Base-by-base conservation (phyloP, 2,329 filamentous ascomycete genomes). In the Westerdykella sp. region DNA sequence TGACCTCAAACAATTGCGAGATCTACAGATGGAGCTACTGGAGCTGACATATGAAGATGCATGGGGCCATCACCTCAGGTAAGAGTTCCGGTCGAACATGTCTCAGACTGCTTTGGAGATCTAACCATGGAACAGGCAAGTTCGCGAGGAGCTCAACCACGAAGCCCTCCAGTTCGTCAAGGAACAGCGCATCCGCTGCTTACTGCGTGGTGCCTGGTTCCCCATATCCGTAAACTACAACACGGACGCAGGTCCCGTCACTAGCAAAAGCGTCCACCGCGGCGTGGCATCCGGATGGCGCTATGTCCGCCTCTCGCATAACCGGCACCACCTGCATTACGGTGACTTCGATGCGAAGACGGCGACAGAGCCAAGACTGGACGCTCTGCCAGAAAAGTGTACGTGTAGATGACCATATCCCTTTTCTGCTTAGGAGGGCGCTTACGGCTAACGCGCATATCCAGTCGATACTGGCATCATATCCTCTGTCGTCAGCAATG, bases 151-250 rank as follows among this genome's bases (percentile, higher is more conserved):
- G 65, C 76, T 97, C 36, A 85, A 87, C 54, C 83, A 91, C 57
- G 93, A 98, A 67, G 89, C 91, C 10, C 71, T 96, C 42, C 87
- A 95, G 59, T 98, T 98, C 60, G 87, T 97, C 68, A 96, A 95
- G 68, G 93, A 98, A 69, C 93, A 98, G 67, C 82, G 93, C 31
- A 86, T 97, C 48, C 79, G 93, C 42, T 96, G 90, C 62, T 73
- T 98, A 32, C 77, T 97, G 4, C 79, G 87, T 53, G 93, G 93
- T 6, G 83, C 85, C 9, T 98, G 93, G 93, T 98, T 97, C 53
- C 75, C 79, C 3, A 69, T 71, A 37, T 65, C 70, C 65, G 71
- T 63, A 69, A 76, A 66, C 66, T 76, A 69, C 53, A 71, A 65
- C 58, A 67, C 60, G 62, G 78, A 73, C 51, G 69, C 54, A 56